phyloP scores from a whole-genome alignment of 2,329 filamentous ascomycete genomes.

The Penicillium sp. region DNA sequence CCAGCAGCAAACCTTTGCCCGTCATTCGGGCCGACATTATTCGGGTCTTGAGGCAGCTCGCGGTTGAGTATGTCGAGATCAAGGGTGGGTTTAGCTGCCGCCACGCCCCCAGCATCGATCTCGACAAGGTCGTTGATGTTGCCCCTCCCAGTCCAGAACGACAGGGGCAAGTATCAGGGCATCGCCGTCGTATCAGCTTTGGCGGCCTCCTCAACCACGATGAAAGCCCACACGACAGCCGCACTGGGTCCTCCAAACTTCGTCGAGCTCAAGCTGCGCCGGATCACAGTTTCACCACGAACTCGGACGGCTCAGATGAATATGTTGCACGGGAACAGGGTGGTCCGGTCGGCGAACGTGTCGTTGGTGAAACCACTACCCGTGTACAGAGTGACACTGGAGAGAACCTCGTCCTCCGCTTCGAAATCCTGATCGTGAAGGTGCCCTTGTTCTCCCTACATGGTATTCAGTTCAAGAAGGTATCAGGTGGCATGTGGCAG shows the following conservation, averaged over 20 bases:
- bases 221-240: conserved; percentile 64
- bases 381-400: conserved; percentile 89
- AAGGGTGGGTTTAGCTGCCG: conserved; percentile 89
- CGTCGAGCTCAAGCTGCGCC: conserved; percentile 49
- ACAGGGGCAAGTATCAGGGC: conserved; percentile 49
- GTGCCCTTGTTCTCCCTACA: conserved; percentile 89
- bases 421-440: conserved; percentile 97
- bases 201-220: conserved; percentile 68
- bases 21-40: conserved; percentile 89
- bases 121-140: conserved; percentile 68
- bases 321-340: conserved; percentile 54
- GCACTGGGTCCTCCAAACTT: conserved; percentile 45
- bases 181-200: conserved; percentile 80
- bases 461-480: conserved; percentile 97
- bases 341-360: conserved; percentile 54
- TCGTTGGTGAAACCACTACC: conserved; percentile 84
- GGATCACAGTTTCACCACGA: conserved; percentile 74
- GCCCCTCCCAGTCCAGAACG: conserved; percentile 58
- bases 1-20: conserved; percentile 82
- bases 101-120: conserved; percentile 84
- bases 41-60: conserved; percentile 79
- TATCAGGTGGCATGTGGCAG: conserved; percentile 94
- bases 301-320: conserved; percentile 82
- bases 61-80: conserved; percentile 89
- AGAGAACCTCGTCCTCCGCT: conserved; percentile 78